Base-by-base conservation (phyloP, 305 asterid species). In the Plantago coronopus region DNA sequence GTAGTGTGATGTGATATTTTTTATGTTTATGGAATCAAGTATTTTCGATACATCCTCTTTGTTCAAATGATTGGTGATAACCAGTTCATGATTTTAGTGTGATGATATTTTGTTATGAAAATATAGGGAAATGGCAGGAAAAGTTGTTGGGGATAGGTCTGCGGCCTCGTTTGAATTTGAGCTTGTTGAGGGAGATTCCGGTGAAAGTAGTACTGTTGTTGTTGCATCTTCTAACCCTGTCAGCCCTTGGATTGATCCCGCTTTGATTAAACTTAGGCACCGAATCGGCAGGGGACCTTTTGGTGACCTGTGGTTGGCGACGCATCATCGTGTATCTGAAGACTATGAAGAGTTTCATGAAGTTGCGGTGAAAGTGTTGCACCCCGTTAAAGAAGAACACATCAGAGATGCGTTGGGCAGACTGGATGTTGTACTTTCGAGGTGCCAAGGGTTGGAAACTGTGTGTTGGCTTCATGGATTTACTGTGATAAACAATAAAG, bases 221-320 rank as follows among this genome's bases (percentile, higher is more conserved):
- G 57, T 65, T 54, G 78, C 75, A 56, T 72, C 93, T 16, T 71
- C 81, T 60, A 66, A 73, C 65, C 83, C 77, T 69, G 63, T 63
- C 64, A 74, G 69, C 54, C 83, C 80, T 5, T 91, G 89, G 94
- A 79, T 86, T 62, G 90, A 88, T 64, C 94, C 96, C 2, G 59
- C 78, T 22, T 70, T 78, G 16, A 74, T 91, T 67, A 91, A 81
- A 76, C 91, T 86, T 57, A 75, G 89, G 72, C 98, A 88, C 67
- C 78, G 94, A 58, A 84, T 91, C 13, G 95, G 96, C 48, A 79
- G 89, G 78, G 98, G 98, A 51, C 76, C 81, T 7, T 82, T 91
- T 67, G 98, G 98, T 37, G 98, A 88, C 56, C 81, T 84, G 69
- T 91, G 98, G 98, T 72, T 91, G 20, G 96, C 95, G 19, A 91